Evolutionary conservation across 2,329 filamentous ascomycete genomes (phyloP).

Genomic region (Fusarium anguioides): DNA sequence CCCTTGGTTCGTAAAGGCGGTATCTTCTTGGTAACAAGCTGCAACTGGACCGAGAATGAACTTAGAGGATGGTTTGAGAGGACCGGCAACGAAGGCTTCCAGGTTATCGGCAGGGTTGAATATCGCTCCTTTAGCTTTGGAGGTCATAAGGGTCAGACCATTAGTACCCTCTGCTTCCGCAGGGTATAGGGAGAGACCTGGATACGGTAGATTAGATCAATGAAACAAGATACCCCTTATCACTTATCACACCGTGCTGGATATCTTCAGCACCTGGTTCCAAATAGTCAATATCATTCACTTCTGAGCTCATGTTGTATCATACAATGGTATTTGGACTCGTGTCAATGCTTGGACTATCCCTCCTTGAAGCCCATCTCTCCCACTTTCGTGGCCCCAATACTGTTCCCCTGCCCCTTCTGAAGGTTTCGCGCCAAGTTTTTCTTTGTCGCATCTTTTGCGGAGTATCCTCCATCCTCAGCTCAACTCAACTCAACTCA

Average conservation of each 20-base stretch:
- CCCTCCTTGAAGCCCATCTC: constrained; percentile 1
- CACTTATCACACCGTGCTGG: constrained; percentile 7
- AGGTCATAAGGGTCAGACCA: constrained; percentile 86
- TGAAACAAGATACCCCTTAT: constrained; percentile 28
- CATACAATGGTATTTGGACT: constrained; percentile 44
- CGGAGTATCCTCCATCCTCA: constrained; percentile 7
- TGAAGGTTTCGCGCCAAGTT: constrained; percentile 13
- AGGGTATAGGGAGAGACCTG: constrained; percentile 46
- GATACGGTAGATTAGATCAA: background rate
- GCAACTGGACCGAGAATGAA: constrained; percentile 97
- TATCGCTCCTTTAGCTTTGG: constrained; percentile 93
- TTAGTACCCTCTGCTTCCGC: constrained; percentile 86
- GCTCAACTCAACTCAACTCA: background rate
- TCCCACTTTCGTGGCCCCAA: constrained; percentile 8
- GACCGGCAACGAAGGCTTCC: constrained; percentile 57
- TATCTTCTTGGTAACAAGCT: constrained; percentile 88
- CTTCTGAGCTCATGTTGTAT: constrained; percentile 38
- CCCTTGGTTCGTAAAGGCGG: constrained; percentile 76
- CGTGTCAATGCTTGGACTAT: constrained; percentile 28
- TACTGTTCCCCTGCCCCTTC: background rate
- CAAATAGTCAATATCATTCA: constrained; percentile 39
- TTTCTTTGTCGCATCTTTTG: constrained; percentile 19
- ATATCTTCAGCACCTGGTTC: constrained; percentile 28
- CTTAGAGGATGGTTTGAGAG: constrained; percentile 80
- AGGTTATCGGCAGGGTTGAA: constrained; percentile 74